Evolutionary conservation across 1,139 yeast species (phyloP).

Genomic region (Trichomonascaceae sp.): DNA sequence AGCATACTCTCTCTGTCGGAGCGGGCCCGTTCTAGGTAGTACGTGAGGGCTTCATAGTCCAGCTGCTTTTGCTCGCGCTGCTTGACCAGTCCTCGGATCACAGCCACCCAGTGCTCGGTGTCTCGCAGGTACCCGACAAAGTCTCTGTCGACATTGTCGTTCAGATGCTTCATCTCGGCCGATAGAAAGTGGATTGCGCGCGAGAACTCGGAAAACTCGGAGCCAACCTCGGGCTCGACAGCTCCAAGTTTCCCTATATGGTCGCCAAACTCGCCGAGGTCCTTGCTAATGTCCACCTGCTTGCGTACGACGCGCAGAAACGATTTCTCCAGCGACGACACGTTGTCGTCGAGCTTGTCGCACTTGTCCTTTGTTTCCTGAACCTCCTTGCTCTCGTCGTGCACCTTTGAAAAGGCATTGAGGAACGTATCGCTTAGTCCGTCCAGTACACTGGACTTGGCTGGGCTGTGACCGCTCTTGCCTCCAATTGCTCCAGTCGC

Average conservation of each 20-base stretch:
- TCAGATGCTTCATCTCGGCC: constrained; percentile 33
- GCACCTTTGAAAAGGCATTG: constrained; percentile 79
- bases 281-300: constrained; percentile 59
- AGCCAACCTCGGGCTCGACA: constrained; percentile 34
- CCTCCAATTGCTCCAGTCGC: constrained; percentile 8
- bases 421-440: constrained; percentile 72
- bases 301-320: constrained; percentile 61
- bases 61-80: constrained; percentile 83
- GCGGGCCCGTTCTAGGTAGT: constrained; percentile 59
- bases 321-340: constrained; percentile 64
- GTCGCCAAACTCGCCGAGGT: constrained; percentile 55
- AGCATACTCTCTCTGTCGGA: constrained; percentile 50
- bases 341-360: constrained; percentile 72
- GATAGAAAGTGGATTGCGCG: constrained; percentile 39
- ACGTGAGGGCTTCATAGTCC: constrained; percentile 77
- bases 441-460: constrained; percentile 34
- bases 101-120: constrained; percentile 70
- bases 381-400: constrained; percentile 65
- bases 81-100: constrained; percentile 64
- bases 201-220: constrained; percentile 42
- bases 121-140: constrained; percentile 76
- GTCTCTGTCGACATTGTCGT: constrained; percentile 63
- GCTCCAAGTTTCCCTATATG: constrained; percentile 60
- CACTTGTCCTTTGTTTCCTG: constrained; percentile 72
- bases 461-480: constrained; percentile 10